Base-by-base conservation (phyloP, 441 rosid genomes). In the Eruca vesicaria region DNA sequence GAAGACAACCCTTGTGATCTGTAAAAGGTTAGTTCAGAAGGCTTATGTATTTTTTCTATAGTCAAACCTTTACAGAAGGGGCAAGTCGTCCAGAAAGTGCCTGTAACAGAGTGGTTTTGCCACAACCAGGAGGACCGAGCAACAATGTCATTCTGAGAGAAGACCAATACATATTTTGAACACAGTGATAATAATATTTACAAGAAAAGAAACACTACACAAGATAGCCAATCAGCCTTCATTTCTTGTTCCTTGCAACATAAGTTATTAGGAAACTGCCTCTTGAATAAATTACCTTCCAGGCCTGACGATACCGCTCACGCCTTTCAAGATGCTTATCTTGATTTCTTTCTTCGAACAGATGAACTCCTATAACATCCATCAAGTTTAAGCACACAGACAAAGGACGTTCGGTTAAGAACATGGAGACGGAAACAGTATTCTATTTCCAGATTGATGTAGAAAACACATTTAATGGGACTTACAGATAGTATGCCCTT, bases 71-170 rank as follows among this genome's bases (percentile, higher is more conserved):
- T 64, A 86, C 84, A 58, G 88, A 84, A 64, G 69, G 80, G 58
- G 61, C 38, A 63, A 83, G 77, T 72, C 83, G 82, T 53, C 93
- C 94, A 2, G 91, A 72, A 9, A 91, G 86, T 7, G 93, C 89
- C 18, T 66, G 70, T 63, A 89, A 56, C 5, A 86, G 73, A 8
- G 90, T 89, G 62, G 91, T 86, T 82, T 91, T 89, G 11, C 97
- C 94, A 58, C 93, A 83, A 28, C 97, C 91, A 64, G 93, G 97
- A 56, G 89, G 92, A 50, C 94, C 94, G 4, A 91, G 90, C 66
- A 91, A 65, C 62, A 87, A 69, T 36, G 92, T 84, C 85, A 91
- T 79, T 73, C 97, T 88, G 82, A 80, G 74, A 38, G 64, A 60
- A 50, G 38, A 35, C 53, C 19, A 9, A 38, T 66, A 65, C 10